Evolutionary conservation across 1,284 basidiomycete genomes (phyloP), one percentile per base, ranked within the genome.

Genomic region (Tausonia pullulans): DNA sequence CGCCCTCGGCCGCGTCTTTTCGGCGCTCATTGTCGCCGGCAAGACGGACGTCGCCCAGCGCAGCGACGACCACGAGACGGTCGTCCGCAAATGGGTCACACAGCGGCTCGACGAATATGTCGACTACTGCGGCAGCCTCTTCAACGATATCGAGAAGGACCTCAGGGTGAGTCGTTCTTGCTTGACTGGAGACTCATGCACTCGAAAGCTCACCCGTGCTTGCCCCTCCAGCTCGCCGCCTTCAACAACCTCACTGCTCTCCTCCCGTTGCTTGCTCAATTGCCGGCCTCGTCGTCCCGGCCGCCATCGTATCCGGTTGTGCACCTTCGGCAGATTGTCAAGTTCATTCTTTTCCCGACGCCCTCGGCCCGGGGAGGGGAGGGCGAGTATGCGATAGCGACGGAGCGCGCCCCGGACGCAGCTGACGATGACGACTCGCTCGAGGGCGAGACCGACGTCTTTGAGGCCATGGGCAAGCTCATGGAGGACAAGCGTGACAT

Each of bases 191-290:
- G n/a, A 14, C 41, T 48, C 10, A 43, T 2, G 44, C 27, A 27
- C 27, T 27, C 27, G 27, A 27, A 27, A 27, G 27, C 27, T 27
- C 27, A 27, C 27, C 27, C 27, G 27, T 27, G 27, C 27, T 27
- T 27, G 27, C 27, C 27, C 61, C 57, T 39, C 9, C 69, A 91
- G 90, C 83, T 79, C 40, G 90, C 88, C 2, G 81, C 87, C 0
- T 74, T 91, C 8, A 82, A 87, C 67, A 86, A 93, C 39, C 77
- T 90, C n/a, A 84, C 93, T 70, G 89, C 88, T 0, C 77, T 93
- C 9, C 81, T 88, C 69, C 88, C 84, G 69, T 84, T 89, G 67
- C 80, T 93, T 10, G 57, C 63, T 10, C 43, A 44, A 40, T 45
- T n/a, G 6, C 55, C 55, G 10, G 41, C 43, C n/a, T 91, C 88